Conservation (phyloP, 2,329 filamentous ascomycete species). For the Pseudogymnoascus sp. region DNA sequence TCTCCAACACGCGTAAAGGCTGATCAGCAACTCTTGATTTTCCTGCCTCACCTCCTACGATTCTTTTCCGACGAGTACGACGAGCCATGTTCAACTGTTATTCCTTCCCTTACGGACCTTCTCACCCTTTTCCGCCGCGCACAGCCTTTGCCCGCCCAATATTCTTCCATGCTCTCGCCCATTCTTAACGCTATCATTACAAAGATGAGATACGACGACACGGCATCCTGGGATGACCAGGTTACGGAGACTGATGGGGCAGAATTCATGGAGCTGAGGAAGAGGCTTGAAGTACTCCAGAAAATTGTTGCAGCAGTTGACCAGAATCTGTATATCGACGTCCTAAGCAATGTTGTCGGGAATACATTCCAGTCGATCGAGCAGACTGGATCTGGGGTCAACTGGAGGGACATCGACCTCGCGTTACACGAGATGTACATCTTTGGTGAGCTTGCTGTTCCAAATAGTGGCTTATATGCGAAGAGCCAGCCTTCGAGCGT, state of each 20-base stretch:
- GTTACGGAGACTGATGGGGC: constrained; percentile 95
- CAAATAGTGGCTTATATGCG: constrained; percentile 74
- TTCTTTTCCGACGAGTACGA: constrained; percentile 98
- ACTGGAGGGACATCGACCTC: constrained; percentile 92
- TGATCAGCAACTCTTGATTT: constrained; percentile 72
- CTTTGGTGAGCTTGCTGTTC: constrained; percentile 89
- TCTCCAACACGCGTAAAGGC: constrained; percentile 64
- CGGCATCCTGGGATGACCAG: constrained; percentile 84
- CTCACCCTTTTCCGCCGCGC: constrained; percentile 84
- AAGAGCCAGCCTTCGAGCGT: constrained; percentile 76
- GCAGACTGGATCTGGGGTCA: constrained; percentile 64
- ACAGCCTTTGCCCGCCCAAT: constrained; percentile 62
- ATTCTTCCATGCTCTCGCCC: constrained; percentile 74
- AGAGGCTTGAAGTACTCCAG: constrained; percentile 81
- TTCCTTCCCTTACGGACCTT: constrained; percentile 85
- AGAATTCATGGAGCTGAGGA: constrained; percentile 90
- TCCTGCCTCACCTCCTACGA: constrained; percentile 78
- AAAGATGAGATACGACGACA: constrained; percentile 98
- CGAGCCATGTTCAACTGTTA: constrained; percentile 92
- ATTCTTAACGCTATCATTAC: constrained; percentile 86
- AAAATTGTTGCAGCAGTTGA: constrained; percentile 88
- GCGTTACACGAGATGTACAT: constrained; percentile 92
- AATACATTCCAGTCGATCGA: constrained; percentile 77
- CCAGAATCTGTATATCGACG: constrained; percentile 79
- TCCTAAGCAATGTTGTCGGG: constrained; percentile 79